Conservation (phyloP, 1,139 yeast genomes). For the Suhomyces ambrosiae region DNA sequence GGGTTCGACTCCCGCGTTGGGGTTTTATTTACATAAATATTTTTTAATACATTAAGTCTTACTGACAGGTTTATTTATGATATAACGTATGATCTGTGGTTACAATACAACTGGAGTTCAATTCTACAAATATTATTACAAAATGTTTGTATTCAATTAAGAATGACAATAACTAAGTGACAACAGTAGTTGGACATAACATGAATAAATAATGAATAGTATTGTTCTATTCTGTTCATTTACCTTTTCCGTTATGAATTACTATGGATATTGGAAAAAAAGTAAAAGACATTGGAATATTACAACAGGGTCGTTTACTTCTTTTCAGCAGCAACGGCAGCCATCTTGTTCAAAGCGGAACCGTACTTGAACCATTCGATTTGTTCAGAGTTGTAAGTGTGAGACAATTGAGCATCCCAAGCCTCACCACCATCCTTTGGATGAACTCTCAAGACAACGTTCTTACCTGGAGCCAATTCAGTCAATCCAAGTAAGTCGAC, state of each 20-base stretch:
- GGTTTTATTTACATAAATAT: too few relatives aligned
- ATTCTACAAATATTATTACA: neutral
- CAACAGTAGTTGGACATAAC: conserved; percentile 11
- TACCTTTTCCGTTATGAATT: conserved; percentile 10
- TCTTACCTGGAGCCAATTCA: conserved; percentile 91
- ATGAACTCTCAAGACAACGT: conserved; percentile 83
- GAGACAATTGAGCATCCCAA: conserved; percentile 89
- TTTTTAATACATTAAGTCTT: too few relatives aligned
- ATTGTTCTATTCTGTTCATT: conserved; percentile 8
- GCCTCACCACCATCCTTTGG: conserved; percentile 77
- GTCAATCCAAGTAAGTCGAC: conserved; percentile 86
- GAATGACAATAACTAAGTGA: conserved; percentile 5
- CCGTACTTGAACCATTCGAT: conserved; percentile 99
- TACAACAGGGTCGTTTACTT: conserved; percentile 5
- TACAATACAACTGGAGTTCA: too few relatives aligned
- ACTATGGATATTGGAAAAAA: conserved; percentile 5
- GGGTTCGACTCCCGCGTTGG: conserved; percentile 31
- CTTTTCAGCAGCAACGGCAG: conserved; percentile 40
- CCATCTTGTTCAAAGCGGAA: conserved; percentile 98
- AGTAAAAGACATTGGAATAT: conserved; percentile 7
- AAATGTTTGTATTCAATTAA: conserved; percentile 6
- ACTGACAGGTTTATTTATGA: too few relatives aligned
- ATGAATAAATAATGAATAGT: conserved; percentile 12
- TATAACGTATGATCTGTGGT: too few relatives aligned
- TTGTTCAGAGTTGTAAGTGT: conserved; percentile 95